Percentiles rank a stretch among this genome's conserved stretches.
Evolutionary conservation across 371 early-diverging fungal species (phyloP).

Genomic region (Rhizomucor pusillus): DNA sequence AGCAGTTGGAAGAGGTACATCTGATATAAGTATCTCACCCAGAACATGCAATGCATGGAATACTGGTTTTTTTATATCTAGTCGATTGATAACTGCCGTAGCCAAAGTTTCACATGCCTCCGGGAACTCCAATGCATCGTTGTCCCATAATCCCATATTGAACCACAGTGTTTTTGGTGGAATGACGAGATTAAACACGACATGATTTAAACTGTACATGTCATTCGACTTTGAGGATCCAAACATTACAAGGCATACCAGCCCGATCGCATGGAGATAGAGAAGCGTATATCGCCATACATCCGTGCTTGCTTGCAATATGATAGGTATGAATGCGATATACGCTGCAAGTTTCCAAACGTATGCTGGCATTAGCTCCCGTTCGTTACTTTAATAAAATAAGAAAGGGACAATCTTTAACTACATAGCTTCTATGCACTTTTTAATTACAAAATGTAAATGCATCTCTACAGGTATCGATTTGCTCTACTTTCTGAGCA

Average conservation of each 20-base stretch:
- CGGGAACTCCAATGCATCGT: constrained; percentile 11
- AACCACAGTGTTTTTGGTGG: constrained; percentile 44
- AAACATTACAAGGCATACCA: constrained; percentile 10
- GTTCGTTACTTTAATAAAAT: too few species aligned
- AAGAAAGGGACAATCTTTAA: too few species aligned
- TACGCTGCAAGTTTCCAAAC: neutral
- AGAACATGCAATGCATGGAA: constrained; percentile 8
- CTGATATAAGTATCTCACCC: constrained; percentile 18
- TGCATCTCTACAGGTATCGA: neutral
- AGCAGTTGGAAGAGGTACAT: neutral
- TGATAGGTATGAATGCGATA: constrained; percentile 4
- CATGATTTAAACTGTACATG: constrained; percentile 34
- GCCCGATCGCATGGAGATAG: constrained; percentile 32
- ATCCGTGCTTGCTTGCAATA: constrained; percentile 1
- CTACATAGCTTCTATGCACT: too few species aligned
- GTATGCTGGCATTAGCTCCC: too few species aligned
- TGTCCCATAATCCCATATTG: constrained; percentile 48
- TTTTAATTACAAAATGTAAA: too few species aligned
- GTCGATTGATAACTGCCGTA: too few species aligned
- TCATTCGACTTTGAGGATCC: constrained; percentile 8
- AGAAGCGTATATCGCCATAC: constrained; percentile 6
- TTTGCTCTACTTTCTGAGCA: constrained; percentile 18
- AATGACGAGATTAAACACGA: constrained; percentile 28
- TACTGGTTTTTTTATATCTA: too few species aligned
- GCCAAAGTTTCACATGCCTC: constrained; percentile 24